Evolutionary conservation across 208 protist species (phyloP).

Genomic region (Leishmania mexicana): DNA sequence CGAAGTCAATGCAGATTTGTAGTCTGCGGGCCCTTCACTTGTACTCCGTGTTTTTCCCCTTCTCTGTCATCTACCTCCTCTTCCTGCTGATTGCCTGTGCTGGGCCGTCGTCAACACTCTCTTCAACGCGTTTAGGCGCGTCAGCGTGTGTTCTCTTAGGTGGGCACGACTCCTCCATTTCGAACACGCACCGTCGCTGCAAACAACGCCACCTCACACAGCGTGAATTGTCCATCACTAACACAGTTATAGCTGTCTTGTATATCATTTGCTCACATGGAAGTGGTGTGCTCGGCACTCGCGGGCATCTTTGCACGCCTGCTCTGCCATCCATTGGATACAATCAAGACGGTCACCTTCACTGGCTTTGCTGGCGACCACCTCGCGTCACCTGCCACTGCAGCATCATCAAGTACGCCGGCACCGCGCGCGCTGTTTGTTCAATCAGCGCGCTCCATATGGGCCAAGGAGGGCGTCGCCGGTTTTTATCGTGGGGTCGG

Average conservation of each 20-base stretch:
- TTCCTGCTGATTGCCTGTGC: not conserved
- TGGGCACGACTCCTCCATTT: not conserved
- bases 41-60: not conserved
- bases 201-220: not conserved
- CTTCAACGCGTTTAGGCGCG: not conserved
- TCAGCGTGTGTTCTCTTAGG: not conserved
- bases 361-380: slow-evolving; percentile 61
- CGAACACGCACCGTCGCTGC: not conserved
- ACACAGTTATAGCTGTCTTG: not conserved
- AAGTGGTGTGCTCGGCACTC: slow-evolving; percentile 57
- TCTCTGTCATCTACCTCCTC: not conserved
- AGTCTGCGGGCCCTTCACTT: not conserved
- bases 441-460: slow-evolving; percentile 39
- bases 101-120: not conserved
- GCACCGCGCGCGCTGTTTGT: slow-evolving; percentile 19
- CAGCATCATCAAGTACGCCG: no score
- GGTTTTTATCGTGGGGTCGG: slow-evolving; percentile 89
- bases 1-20: not conserved
- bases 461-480: slow-evolving; percentile 47
- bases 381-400: not conserved
- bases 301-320: slow-evolving; percentile 65
- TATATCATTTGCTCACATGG: slow-evolving; percentile 24
- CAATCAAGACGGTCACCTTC: slow-evolving; percentile 81
- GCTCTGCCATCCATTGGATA: slow-evolving; percentile 84
- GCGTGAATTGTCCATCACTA: not conserved